Evolutionary conservation across 2,329 filamentous ascomycete species (phyloP).

Genomic region (Ophiostoma piceae): DNA sequence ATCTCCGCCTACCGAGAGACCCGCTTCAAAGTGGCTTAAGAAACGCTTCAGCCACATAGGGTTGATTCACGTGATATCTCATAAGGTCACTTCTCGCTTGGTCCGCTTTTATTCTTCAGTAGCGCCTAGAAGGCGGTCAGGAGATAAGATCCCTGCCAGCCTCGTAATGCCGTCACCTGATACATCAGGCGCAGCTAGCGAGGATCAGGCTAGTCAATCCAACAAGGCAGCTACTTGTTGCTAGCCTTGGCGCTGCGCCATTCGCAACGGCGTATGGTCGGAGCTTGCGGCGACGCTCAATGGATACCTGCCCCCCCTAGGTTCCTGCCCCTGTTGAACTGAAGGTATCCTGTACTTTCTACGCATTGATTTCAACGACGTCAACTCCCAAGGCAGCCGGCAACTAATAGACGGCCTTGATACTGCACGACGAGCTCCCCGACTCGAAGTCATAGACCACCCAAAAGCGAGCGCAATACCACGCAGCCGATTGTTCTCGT

Average conservation of each 20-base stretch:
- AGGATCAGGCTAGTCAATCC: not conserved
- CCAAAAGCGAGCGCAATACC: not conserved
- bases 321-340: constrained; percentile 8
- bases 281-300: constrained; percentile 20
- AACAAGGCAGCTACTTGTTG: constrained; percentile 19
- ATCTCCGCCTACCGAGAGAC: constrained; percentile 10
- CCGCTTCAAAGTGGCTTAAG: not conserved
- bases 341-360: not conserved
- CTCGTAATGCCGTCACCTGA: constrained; percentile 19
- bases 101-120: not conserved
- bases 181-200: constrained; percentile 11
- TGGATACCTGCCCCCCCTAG: constrained; percentile 14
- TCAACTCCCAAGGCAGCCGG: constrained; percentile 8
- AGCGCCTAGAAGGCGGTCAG: not conserved
- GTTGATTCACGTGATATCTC: not conserved
- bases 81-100: not conserved
- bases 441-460: not conserved
- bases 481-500: not conserved
- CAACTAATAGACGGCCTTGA: not conserved
- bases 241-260: constrained; percentile 17
- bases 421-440: not conserved
- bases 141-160: not conserved
- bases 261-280: constrained; percentile 18
- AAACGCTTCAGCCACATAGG: not conserved
- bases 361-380: constrained; percentile 2